phyloP scores from a whole-genome alignment of 2,329 filamentous ascomycete species.

The Aaosphaeria pasadenensis region DNA sequence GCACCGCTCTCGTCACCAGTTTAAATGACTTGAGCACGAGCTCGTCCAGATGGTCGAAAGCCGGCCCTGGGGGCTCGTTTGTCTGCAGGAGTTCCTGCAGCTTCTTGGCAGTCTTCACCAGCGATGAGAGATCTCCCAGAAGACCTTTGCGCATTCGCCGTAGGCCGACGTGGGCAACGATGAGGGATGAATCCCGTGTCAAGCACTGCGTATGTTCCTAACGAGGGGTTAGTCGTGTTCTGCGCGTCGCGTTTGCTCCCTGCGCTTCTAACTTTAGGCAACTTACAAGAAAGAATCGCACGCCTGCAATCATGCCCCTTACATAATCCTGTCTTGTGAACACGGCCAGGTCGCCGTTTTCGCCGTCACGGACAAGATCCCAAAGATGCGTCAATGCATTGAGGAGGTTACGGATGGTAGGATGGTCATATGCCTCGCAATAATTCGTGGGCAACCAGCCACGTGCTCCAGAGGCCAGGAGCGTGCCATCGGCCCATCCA shows the following conservation, averaged over 20 bases:
- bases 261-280: background rate
- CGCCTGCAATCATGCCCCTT: conserved; percentile 88
- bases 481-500: conserved; percentile 95
- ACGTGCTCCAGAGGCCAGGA: conserved; percentile 78
- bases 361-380: conserved; percentile 80
- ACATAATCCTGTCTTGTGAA: conserved; percentile 93
- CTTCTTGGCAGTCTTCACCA: conserved; percentile 85
- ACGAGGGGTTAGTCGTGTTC: conserved; percentile 14
- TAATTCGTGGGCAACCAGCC: conserved; percentile 99
- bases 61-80: conserved; percentile 37
- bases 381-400: conserved; percentile 88
- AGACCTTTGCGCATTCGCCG: conserved; percentile 81
- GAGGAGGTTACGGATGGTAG: conserved; percentile 79
- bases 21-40: conserved; percentile 93
- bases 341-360: conserved; percentile 70
- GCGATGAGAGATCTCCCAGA: conserved; percentile 80
- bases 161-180: conserved; percentile 72
- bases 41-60: conserved; percentile 81
- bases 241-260: background rate
- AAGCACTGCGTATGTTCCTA: conserved; percentile 87
- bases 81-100: conserved; percentile 68
- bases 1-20: conserved; percentile 85
- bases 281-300: conserved; percentile 82
- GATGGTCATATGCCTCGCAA: conserved; percentile 89
- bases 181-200: conserved; percentile 72